Evolutionary conservation across 1,284 basidiomycete species (phyloP), one percentile per base, ranked within the genome.

Genomic region (Apiotrichum brassicae): DNA sequence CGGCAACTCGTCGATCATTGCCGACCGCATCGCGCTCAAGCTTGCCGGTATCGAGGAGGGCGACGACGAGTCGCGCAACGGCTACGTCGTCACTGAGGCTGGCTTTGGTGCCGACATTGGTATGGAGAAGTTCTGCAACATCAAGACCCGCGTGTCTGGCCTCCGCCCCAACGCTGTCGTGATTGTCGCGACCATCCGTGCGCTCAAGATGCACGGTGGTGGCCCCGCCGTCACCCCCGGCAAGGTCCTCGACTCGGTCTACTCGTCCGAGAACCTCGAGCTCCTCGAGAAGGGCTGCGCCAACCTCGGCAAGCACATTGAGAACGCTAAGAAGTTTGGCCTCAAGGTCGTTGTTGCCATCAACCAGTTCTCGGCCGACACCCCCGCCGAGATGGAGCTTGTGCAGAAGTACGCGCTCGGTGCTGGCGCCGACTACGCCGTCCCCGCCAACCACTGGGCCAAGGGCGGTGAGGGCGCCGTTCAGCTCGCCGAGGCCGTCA

Each of bases 61-160:
- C 47, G 94, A 97, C 65, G 76, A 81, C 2, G 63, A 82, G 11
- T 83, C 86, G 49, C 82, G 84, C 51, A 83, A 85, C 38, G 94
- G 94, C 32, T 98, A 97, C 65, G 95, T 98, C 52, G 83, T 98
- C 61, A 98, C 94, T 33, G 94, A 98, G 75, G 94, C 93, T 66
- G 94, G 94, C 22, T 98, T 98, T 73, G 95, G 94, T 57, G 94
- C 95, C 22, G 94, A 98, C 74, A 98, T 98, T 82, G 94, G 92
- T 57, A 90, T 93, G 88, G 89, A 93, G 76, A 93, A 98, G 75
- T 98, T 98, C 81, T 97, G 92, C 81, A 97, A 98, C 77, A 98
- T 98, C 81, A 98, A 98, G 76, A 97, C 94, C 71, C 84, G 95
- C 51, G 81, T 90, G 50, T 93, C 88, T 56, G 94, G 92, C 26